phyloP scores from a whole-genome alignment of 2,329 filamentous ascomycete genomes.

The Xylariomycetidae sp. region DNA sequence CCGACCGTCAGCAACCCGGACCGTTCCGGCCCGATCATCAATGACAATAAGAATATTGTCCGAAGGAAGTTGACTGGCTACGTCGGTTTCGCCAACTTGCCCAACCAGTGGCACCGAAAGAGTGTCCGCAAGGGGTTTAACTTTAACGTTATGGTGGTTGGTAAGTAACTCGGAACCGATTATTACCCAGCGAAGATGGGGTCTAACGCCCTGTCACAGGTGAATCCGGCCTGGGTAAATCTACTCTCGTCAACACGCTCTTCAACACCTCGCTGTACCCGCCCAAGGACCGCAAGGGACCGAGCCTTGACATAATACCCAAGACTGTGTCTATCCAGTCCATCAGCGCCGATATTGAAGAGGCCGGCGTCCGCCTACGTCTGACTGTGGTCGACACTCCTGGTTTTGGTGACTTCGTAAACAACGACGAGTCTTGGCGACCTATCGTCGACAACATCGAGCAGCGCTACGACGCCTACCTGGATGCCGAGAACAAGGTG shows the following conservation, averaged over 20 bases:
- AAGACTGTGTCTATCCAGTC: conserved; percentile 96
- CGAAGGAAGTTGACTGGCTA: conserved; percentile 97
- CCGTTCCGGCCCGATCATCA: conserved; percentile 43
- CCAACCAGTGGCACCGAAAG: conserved; percentile 99
- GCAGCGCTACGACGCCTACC: conserved; percentile 95
- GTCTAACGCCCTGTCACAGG: conserved; percentile 44
- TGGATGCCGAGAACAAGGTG: conserved; percentile 99
- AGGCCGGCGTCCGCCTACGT: conserved; percentile 93
- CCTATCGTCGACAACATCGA: conserved; percentile 99
- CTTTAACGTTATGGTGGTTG: conserved; percentile 99
- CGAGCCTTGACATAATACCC: conserved; percentile 94
- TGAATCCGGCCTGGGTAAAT: conserved; percentile 99
- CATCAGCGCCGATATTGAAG: conserved; percentile 94
- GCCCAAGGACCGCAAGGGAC: conserved; percentile 95
- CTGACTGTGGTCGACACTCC: conserved; percentile 97
- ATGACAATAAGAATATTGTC: conserved; percentile 88
- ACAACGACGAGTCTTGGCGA: conserved; percentile 99
- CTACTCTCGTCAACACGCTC: conserved; percentile 95
- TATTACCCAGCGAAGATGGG: too few species aligned
- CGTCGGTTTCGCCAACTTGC: conserved; percentile 96
- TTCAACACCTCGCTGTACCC: conserved; percentile 99
- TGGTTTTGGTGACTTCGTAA: conserved; percentile 98
- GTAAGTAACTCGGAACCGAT: too few species aligned
- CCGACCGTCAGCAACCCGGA: conserved; percentile 13
- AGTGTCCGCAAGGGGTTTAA: conserved; percentile 99